These are phyloP conservation scores for Heterobasidion irregulare DNA, from an alignment of 1,284 basidiomycete species.

Conservation along the genomic window DNA sequence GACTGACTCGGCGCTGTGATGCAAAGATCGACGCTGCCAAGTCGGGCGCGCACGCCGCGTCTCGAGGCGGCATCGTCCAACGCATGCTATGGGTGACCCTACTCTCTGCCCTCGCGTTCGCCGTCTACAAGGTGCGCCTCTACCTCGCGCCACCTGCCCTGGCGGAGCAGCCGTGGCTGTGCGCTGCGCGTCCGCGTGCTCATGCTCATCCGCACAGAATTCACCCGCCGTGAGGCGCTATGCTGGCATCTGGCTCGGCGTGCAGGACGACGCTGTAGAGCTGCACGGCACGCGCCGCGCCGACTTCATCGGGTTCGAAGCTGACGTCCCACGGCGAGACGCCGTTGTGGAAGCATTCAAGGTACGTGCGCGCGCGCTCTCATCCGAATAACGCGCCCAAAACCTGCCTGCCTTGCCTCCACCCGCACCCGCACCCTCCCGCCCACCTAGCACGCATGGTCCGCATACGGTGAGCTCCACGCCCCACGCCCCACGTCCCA, in stretches of 20 bases:
- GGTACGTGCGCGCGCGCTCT: slow-evolving; percentile 31
- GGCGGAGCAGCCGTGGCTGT: no score
- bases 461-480: slow-evolving; percentile 57
- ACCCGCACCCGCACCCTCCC: no score
- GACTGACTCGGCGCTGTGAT: no score
- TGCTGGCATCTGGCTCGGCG: slow-evolving; percentile 3
- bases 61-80: no score
- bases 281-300: slow-evolving; percentile 12
- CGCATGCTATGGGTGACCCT: no score
- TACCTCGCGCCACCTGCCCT: no score
- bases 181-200: no score
- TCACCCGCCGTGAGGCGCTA: neutral
- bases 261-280: neutral
- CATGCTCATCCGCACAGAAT: neutral
- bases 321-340: slow-evolving; percentile 56
- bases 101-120: no score
- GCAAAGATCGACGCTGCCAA: no score
- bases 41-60: no score
- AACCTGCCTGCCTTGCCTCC: neutral
- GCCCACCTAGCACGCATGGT: slow-evolving; percentile 61
- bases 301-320: slow-evolving; percentile 24
- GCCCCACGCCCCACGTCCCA: slow-evolving; percentile 45
- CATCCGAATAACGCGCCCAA: neutral
- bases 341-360: slow-evolving; percentile 74
- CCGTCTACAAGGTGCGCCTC: no score